These are phyloP conservation scores for Plantago major DNA, from an alignment of 257 asterid species.

Conservation along the genomic window DNA sequence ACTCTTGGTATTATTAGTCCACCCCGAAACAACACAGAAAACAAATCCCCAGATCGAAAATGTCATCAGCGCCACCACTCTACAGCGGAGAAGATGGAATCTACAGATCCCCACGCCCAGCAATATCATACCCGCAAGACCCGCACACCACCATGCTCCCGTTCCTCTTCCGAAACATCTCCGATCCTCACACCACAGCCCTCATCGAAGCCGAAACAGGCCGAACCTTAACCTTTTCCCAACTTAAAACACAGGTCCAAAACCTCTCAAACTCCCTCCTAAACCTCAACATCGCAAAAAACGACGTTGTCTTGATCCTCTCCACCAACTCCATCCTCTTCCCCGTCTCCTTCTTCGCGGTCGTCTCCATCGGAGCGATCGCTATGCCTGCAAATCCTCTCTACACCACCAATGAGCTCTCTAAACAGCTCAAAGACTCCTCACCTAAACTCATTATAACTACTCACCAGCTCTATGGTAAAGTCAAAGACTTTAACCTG, in stretches of 20 bases:
- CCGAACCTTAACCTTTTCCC: slow-evolving; percentile 21
- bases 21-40: no score
- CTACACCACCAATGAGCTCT: slow-evolving; percentile 23
- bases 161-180: slow-evolving; percentile 27
- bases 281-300: slow-evolving; percentile 26
- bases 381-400: slow-evolving; percentile 31
- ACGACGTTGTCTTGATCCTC: slow-evolving; percentile 27
- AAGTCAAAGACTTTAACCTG: slow-evolving; percentile 27
- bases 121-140: slow-evolving; percentile 27
- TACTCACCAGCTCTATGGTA: slow-evolving; percentile 21
- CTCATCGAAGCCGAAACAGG: slow-evolving; percentile 30
- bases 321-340: slow-evolving; percentile 34
- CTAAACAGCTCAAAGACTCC: slow-evolving; percentile 28
- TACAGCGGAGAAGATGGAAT: slow-evolving; percentile 23
- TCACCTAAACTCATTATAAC: slow-evolving; percentile 34
- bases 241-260: slow-evolving; percentile 20
- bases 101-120: slow-evolving; percentile 35
- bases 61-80: slow-evolving; percentile 1
- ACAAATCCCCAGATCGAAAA: no score
- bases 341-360: slow-evolving; percentile 26
- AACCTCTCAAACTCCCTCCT: slow-evolving; percentile 25
- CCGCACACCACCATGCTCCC: slow-evolving; percentile 24
- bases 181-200: slow-evolving; percentile 25
- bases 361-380: slow-evolving; percentile 28
- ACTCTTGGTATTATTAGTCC: no score